phyloP scores from a whole-genome alignment of 371 early-diverging fungal species.

The Dinochytrium kinnereticum region DNA sequence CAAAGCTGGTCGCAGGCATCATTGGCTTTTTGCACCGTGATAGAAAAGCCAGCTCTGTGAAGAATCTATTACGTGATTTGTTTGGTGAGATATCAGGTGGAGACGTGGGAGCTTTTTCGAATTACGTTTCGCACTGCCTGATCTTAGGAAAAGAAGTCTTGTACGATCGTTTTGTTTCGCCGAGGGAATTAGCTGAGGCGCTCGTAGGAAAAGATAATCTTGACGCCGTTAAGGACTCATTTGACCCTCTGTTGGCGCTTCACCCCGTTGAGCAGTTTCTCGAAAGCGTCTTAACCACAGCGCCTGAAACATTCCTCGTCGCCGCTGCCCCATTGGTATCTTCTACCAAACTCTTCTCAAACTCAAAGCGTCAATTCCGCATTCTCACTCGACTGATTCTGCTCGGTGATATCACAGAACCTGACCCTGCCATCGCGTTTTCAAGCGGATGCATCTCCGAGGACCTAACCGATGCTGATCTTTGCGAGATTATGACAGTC shows the following conservation, averaged over 20 bases:
- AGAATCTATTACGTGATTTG: not conserved
- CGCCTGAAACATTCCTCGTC: not conserved
- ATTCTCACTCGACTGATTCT: not conserved
- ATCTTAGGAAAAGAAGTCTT: not conserved
- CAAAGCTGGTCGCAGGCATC: slow-evolving; percentile 18
- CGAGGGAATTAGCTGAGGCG: not conserved
- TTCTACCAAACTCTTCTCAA: not conserved
- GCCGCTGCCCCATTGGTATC: not conserved
- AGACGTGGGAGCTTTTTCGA: not conserved
- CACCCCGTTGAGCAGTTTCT: slow-evolving; percentile 20
- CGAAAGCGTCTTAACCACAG: not conserved
- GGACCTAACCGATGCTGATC: not conserved
- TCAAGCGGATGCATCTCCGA: not conserved
- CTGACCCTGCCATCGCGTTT: slow-evolving; percentile 1
- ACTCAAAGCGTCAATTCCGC: not conserved
- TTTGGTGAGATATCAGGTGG: slow-evolving; percentile 21
- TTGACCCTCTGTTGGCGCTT: slow-evolving; percentile 5
- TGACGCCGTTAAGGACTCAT: no score
- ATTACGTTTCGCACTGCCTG: not conserved
- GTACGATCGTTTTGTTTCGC: not conserved
- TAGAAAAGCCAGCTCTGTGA: not conserved
- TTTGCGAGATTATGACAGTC: slow-evolving; percentile 5
- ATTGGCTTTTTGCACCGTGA: not conserved
- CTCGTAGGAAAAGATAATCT: not conserved
- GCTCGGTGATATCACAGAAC: not conserved